These are phyloP conservation scores for Trypanosoma avium DNA, from an alignment of 208 protist genomes.

Conservation along the genomic window DNA sequence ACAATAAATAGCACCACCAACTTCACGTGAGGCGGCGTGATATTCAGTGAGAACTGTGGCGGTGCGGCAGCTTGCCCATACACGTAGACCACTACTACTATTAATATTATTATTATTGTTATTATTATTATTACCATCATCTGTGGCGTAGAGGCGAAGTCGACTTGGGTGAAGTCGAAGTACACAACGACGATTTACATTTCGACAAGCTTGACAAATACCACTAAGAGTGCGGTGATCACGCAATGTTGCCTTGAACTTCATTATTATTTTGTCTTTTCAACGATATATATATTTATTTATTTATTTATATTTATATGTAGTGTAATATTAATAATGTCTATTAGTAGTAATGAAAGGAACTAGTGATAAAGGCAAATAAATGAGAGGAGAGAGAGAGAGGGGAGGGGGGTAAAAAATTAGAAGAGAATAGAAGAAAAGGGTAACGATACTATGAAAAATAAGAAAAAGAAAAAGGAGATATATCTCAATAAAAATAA, in stretches of 20 bases:
- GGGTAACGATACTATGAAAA: background rate
- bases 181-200: slow-evolving; percentile 54
- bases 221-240: slow-evolving; percentile 55
- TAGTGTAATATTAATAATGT: background rate
- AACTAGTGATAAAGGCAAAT: no score
- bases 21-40: slow-evolving; percentile 59
- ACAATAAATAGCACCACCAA: slow-evolving; percentile 73
- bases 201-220: slow-evolving; percentile 61
- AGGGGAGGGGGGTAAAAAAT: slow-evolving; percentile 8
- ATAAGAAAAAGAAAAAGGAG: no score
- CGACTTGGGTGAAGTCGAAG: slow-evolving; percentile 60
- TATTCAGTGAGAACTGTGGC: slow-evolving; percentile 69
- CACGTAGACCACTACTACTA: slow-evolving; percentile 69
- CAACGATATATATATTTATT: no score
- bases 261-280: no score
- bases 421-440: slow-evolving; percentile 24
- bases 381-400: background rate
- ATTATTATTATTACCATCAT: no score
- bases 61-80: slow-evolving; percentile 71
- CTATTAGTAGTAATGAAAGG: no score
- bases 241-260: slow-evolving; percentile 70
- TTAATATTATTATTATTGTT: no score
- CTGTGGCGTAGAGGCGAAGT: slow-evolving; percentile 68
- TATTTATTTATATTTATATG: background rate
- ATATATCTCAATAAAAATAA: no score